A percentile compares a stretch with the other conserved stretches of the same genome.
Evolutionary conservation across 176 grass and related monocot genomes (phyloP).

Genomic region (Tuctoria greenei): DNA sequence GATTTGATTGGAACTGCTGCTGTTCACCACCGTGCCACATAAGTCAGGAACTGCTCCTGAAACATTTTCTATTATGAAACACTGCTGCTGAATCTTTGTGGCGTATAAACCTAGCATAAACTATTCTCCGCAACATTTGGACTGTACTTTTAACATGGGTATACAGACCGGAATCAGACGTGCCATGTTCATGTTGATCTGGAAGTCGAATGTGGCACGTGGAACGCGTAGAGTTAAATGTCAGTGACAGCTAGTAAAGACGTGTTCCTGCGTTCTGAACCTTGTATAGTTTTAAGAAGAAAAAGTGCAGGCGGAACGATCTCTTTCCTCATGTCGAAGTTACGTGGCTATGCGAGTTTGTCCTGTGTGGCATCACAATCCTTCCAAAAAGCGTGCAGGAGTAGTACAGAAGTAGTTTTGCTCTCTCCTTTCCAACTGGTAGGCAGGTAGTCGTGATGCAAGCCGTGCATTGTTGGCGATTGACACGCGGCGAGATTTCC

Average conservation of each 20-base stretch:
- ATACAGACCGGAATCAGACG: neutral
- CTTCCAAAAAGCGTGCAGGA: too few species aligned
- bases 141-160: slow-evolving; percentile 2
- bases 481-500: too few species aligned
- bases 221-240: neutral
- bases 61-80: neutral
- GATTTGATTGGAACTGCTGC: neutral
- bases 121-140: neutral
- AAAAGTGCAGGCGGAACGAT: neutral
- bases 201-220: neutral
- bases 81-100: neutral
- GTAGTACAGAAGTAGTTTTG: too few species aligned
- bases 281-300: neutral
- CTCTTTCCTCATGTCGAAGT: slow-evolving; percentile 1
- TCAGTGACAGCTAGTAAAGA: neutral
- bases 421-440: neutral
- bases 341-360: neutral
- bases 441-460: neutral
- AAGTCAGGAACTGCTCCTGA: neutral
- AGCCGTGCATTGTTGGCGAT: too few species aligned
- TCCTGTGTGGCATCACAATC: neutral
- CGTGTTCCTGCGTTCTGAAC: neutral
- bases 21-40: neutral
- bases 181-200: neutral
- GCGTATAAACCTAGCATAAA: neutral